Percentiles rank a stretch among this genome's conserved stretches.
Evolutionary conservation across 148 eudicot genomes (phyloP).

Genomic region (Spergularia bocconei): DNA sequence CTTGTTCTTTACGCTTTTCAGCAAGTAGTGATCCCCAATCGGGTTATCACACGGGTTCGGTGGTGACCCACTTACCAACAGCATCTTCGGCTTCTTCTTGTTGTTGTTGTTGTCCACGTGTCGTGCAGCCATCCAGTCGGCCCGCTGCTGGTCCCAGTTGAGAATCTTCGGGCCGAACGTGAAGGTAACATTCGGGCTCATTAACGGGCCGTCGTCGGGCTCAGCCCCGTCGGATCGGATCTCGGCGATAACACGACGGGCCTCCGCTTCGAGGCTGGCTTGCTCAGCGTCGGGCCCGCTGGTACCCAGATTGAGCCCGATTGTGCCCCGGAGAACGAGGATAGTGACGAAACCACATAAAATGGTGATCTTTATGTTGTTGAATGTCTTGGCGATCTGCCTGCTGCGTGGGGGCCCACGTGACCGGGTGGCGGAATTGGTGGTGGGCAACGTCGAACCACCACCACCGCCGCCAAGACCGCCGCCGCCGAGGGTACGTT

Average conservation of each 20-base stretch:
- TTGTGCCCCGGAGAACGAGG: conserved; percentile 60
- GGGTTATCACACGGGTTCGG: conserved; percentile 85
- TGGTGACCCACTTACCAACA: conserved; percentile 71
- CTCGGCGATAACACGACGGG: conserved; percentile 44
- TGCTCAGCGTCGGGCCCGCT: conserved; percentile 19
- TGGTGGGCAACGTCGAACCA: conserved; percentile 23
- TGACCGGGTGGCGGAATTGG: conserved; percentile 25
- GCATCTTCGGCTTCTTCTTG: conserved; percentile 47
- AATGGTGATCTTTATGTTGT: conserved; percentile 46
- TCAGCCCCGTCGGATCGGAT: conserved; percentile 45
- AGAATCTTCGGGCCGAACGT: conserved; percentile 57
- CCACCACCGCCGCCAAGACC: not conserved
- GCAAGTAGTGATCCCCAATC: conserved; percentile 74
- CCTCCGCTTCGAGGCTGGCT: conserved; percentile 37
- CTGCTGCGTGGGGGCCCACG: conserved; percentile 29
- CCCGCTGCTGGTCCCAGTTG: conserved; percentile 55
- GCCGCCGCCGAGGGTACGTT: conserved; percentile 20
- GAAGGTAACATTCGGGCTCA: conserved; percentile 41
- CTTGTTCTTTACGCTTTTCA: conserved; percentile 75
- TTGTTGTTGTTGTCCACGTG: too few species aligned
- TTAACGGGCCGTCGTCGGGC: conserved; percentile 28
- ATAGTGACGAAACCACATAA: conserved; percentile 52
- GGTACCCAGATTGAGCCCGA: conserved; percentile 46
- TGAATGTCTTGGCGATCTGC: conserved; percentile 44
- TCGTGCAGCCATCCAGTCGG: conserved; percentile 33